Evolutionary conservation across 176 grass and related monocot species (phyloP).

Genomic region (Zea mays): Zm-B73-REFERENCE-NAM-5.0 NC_050103.1:6797001-6797500

Average conservation of each 20-base stretch:
- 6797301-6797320: conserved; percentile 86
- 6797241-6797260: conserved; percentile 27
- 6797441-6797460: background rate
- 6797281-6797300: conserved; percentile 87
- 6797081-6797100: background rate
- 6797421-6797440: background rate
- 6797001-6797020: background rate
- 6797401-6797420: background rate
- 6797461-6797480: background rate
- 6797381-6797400: background rate
- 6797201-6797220: background rate
- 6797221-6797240: background rate
- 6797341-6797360: conserved; percentile 92
- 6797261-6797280: conserved; percentile 83
- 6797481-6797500: conserved; percentile 18
- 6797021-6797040: background rate
- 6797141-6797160: background rate
- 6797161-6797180: background rate
- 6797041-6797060: background rate
- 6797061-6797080: background rate
- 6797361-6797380: conserved; percentile 25
- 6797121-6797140: background rate
- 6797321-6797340: conserved; percentile 88
- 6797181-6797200: background rate
- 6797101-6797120: background rate